phyloP scores from a whole-genome alignment of 352 stramenopile genomes.

The Globisporangium sylvaticum region DNA sequence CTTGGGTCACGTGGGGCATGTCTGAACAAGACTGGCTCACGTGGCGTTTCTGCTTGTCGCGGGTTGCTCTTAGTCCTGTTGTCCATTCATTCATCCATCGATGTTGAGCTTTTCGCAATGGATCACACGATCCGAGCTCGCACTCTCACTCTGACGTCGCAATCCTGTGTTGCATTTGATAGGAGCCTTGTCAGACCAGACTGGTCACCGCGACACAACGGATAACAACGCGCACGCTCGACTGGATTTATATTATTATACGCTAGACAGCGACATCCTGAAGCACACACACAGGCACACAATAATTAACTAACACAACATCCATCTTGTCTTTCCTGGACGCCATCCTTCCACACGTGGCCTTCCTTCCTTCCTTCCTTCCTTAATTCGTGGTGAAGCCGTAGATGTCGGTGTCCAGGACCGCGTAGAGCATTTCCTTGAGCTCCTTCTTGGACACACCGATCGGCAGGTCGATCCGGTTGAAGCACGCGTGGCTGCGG shows the following conservation, averaged over 20 bases:
- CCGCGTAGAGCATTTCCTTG: slow-evolving; percentile 53
- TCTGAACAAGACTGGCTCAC: too few species aligned
- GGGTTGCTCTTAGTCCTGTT: too few species aligned
- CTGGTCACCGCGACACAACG: too few species aligned
- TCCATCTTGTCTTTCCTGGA: neutral
- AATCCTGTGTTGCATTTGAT: too few species aligned
- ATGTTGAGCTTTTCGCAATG: too few species aligned
- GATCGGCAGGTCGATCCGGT: slow-evolving; percentile 92
- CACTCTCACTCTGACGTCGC: too few species aligned
- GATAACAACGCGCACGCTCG: neutral
- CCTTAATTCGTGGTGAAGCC: slow-evolving; percentile 60
- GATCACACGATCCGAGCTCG: too few species aligned
- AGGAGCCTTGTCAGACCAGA: too few species aligned
- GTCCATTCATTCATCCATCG: too few species aligned
- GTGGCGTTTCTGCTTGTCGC: too few species aligned
- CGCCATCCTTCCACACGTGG: neutral
- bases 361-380: neutral
- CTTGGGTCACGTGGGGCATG: too few species aligned
- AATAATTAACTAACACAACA: neutral
- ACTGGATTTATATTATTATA: neutral
- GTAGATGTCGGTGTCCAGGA: slow-evolving; percentile 60
- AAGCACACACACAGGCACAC: neutral
- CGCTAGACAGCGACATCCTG: neutral
- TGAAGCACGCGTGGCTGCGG: slow-evolving; percentile 77
- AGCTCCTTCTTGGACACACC: slow-evolving; percentile 90